Conservation (phyloP, 148 eudicot species). For the Camellia lanceoleosa region DNA sequence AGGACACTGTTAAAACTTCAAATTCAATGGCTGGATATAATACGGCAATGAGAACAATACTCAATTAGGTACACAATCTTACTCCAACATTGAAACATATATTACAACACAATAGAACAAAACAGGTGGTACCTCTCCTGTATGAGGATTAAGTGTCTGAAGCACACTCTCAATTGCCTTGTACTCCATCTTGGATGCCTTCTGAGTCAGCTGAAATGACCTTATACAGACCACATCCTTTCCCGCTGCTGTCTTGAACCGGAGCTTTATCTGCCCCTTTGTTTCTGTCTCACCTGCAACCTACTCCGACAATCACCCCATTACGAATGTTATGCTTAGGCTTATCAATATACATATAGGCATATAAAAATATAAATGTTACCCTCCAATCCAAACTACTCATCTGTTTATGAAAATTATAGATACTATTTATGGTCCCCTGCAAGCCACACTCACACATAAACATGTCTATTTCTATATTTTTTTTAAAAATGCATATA, state of each 20-base stretch:
- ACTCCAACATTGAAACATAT: background rate
- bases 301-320: constrained; percentile 32
- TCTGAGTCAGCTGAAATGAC: constrained; percentile 94
- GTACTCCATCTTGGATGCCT: constrained; percentile 94
- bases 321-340: background rate
- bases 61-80: background rate
- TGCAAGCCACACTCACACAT: background rate
- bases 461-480: background rate
- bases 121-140: constrained; percentile 70
- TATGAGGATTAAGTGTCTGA: constrained; percentile 93
- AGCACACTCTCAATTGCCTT: constrained; percentile 97
- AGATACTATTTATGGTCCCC: background rate
- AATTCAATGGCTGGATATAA: background rate
- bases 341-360: background rate
- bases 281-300: constrained; percentile 99
- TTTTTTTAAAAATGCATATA: background rate
- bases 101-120: background rate
- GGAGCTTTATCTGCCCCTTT: constrained; percentile 93
- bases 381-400: background rate
- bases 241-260: constrained; percentile 93
- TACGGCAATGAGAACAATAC: background rate
- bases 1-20: background rate
- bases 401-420: background rate
- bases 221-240: constrained; percentile 97
- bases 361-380: background rate